A percentile compares a stretch with the other conserved stretches of the same genome.
These are phyloP conservation scores for Arabidopsis lyrata DNA, from an alignment of 441 rosid species.

Conservation along the genomic window DNA sequence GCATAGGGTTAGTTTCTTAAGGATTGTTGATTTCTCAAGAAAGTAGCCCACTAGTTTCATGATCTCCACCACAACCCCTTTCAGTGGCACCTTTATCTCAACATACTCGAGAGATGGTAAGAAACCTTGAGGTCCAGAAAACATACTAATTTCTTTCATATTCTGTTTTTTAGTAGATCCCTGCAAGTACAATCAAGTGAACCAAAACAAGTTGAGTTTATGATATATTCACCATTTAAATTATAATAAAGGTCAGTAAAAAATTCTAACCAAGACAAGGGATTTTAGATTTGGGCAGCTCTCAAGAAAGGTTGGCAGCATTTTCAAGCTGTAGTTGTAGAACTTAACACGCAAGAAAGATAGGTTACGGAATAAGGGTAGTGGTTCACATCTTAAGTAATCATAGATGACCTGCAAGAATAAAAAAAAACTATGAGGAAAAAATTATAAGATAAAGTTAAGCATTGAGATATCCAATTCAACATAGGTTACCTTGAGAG, in stretches of 20 bases:
- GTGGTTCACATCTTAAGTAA: slow-evolving; percentile 8
- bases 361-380: slow-evolving; percentile 11
- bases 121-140: not conserved
- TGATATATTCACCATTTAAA: not conserved
- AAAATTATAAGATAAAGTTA: not conserved
- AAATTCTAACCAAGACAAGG: not conserved
- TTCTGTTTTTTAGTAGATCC: not conserved
- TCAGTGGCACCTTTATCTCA: not conserved
- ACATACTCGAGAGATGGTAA: slow-evolving; percentile 10
- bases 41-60: slow-evolving; percentile 4
- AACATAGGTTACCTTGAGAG: slow-evolving; percentile 8
- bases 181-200: not conserved
- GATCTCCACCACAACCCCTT: not conserved
- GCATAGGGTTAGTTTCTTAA: slow-evolving; percentile 7
- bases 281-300: slow-evolving; percentile 19
- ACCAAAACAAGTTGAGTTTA: not conserved
- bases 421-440: not conserved
- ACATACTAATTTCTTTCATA: too few species aligned
- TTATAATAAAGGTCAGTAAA: not conserved
- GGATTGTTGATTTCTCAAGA: slow-evolving; percentile 10
- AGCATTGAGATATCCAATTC: not conserved
- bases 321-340: not conserved
- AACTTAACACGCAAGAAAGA: slow-evolving; percentile 1
- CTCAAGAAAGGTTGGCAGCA: slow-evolving; percentile 25
- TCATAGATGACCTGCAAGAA: slow-evolving; percentile 12